Evolutionary conservation across 2,329 filamentous ascomycete species (phyloP), one percentile per base, ranked within the genome.

Genomic region (Ceratocystis diversiconidia): DNA sequence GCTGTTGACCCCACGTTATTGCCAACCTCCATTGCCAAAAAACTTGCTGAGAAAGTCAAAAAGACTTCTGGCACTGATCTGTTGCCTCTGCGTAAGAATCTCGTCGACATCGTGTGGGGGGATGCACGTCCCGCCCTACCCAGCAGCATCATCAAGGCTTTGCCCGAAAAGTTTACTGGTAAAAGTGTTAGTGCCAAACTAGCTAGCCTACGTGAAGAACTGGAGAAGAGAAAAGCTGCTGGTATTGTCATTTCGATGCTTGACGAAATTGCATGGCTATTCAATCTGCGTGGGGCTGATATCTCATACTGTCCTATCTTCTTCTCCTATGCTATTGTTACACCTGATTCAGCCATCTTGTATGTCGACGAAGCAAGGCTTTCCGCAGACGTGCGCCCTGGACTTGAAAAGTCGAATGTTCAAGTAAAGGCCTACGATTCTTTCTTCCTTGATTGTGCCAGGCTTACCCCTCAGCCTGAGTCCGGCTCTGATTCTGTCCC

Each of bases 241-340:
- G 92, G 90, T 0, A 90, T 97, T 70, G 85, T 97, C 61, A 84
- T 97, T 59, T 96, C 92, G 5, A 92, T 95, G 86, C 83, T 99
- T 55, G 94, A 99, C 72, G 94, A 99, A 75, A 85, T 96, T 71
- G 94, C 94, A 10, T 99, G 94, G 94, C 81, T 99, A n/a, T 96
- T 96, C 79, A 99, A 99, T 76, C 78, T 99, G 61, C 86, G 94
- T 70, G 94, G 94, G 71, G 94, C 82, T 74, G 94, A 97, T 73
- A 97, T 99, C 69, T 90, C 91, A 0, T 99, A 94, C 78, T 99
- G 99, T 73, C 94, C 94, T 0, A 94, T 99, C 62, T 97, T 99
- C 79, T 97, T 97, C 76, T 94, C 92, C 17, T 99, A 97, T 72
- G 92, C 92, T 57, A 82, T 94, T 52, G 79, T 99, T 69, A 97